Evolutionary conservation across 164 flowering plant genomes (phyloP), one percentile per base, ranked within the genome.

Genomic region (Kingdonia uniflora): DNA sequence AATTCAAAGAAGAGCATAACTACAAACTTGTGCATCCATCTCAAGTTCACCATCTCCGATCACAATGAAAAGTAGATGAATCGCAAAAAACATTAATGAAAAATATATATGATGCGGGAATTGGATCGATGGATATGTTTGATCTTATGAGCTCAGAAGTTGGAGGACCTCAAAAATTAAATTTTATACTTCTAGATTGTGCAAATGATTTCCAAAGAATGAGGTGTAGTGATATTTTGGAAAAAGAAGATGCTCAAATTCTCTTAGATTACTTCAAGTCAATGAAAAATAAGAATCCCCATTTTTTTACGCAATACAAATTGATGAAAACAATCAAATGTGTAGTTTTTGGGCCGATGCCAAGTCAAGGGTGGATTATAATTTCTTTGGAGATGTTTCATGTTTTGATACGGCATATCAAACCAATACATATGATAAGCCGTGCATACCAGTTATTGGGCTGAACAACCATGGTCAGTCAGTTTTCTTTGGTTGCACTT

Each of bases 331-430:
- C n/a, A n/a, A n/a, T n/a, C n/a, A n/a, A n/a, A n/a, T n/a, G n/a
- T n/a, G 52, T 33, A 22, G 56, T 17, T 65, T 65, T 47, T 60
- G 65, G 69, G 49, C 56, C 5, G 69, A 65, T 44, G 57, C 61
- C 23, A 56, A 43, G 33, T 51, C 60, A 39, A 45, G 39, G 35
- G 8, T 44, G 60, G n/a, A n/a, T n/a, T n/a, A n/a, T n/a, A n/a
- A n/a, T n/a, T n/a, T n/a, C n/a, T n/a, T n/a, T n/a, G n/a, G 63
- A 8, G 68, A 65, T 38, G 68, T 60, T 26, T 50, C 59, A 19
- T 49, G 55, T 10, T 59, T 65, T 14, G 68, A 65, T 21, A 59
- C 64, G 11, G 55, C 51, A 2, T 60, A 55, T 19, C 45, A 23
- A 20, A 45, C 20, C 14, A 55, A 37, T 44, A 50, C n/a, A 29